A percentile compares a stretch with the other conserved stretches of the same genome.
Conservation (phyloP, 345 rosid genomes). For the Bruguiera gymnorhiza region DNA sequence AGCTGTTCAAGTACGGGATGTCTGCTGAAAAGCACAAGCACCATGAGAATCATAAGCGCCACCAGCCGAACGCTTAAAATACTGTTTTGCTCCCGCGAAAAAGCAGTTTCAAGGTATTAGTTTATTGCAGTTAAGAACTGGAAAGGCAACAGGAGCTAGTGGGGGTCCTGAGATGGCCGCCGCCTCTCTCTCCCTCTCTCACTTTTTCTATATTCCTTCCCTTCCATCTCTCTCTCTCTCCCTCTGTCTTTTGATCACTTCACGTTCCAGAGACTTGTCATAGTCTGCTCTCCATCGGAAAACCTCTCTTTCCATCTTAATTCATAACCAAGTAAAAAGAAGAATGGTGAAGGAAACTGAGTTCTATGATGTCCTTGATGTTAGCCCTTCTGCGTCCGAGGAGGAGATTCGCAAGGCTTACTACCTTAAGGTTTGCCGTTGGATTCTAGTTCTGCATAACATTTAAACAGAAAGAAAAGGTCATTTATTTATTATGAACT, state of each 20-base stretch:
- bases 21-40: neutral
- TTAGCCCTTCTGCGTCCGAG: constrained; percentile 52
- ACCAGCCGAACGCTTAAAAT: constrained; percentile 36
- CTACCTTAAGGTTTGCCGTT: constrained; percentile 52
- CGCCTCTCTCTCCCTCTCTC: constrained; percentile 10
- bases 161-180: constrained; percentile 12
- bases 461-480: too few relatives aligned
- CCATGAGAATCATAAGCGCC: constrained; percentile 25
- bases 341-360: constrained; percentile 67
- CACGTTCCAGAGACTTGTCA: neutral
- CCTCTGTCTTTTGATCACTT: neutral
- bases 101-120: constrained; percentile 31
- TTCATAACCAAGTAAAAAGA: neutral
- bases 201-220: neutral
- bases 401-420: constrained; percentile 73
- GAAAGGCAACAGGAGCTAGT: constrained; percentile 51
- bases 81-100: constrained; percentile 53
- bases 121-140: constrained; percentile 55
- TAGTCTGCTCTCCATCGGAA: constrained; percentile 10
- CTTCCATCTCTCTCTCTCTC: constrained; percentile 3
- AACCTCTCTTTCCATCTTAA: neutral
- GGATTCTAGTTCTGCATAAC: neutral
- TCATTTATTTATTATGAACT: neutral
- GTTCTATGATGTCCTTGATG: constrained; percentile 67
- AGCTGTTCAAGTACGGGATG: neutral